phyloP scores from a whole-genome alignment of 2,329 filamentous ascomycete genomes.

The Xylaria arbuscula region DNA sequence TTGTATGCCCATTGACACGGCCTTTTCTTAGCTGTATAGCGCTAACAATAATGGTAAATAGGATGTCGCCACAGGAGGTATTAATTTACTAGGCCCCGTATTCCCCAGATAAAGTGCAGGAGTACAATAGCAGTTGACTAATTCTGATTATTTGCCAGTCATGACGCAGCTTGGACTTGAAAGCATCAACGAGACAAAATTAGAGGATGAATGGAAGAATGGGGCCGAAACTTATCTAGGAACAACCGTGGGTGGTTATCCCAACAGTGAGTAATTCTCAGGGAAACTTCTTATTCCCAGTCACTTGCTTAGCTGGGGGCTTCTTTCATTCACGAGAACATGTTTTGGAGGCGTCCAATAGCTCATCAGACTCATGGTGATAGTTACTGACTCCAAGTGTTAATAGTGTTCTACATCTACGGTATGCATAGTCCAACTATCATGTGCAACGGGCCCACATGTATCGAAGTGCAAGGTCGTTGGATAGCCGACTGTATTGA shows the following conservation, averaged over 20 bases:
- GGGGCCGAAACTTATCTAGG: slow-evolving; percentile 53
- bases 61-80: slow-evolving; percentile 53
- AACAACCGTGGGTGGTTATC: slow-evolving; percentile 56
- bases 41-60: slow-evolving; percentile 29
- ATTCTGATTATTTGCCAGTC: slow-evolving; percentile 41
- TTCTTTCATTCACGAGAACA: too few species aligned
- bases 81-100: background rate
- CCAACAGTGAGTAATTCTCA: too few species aligned
- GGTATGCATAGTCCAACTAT: slow-evolving; percentile 68
- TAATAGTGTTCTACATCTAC: slow-evolving; percentile 66
- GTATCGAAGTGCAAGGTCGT: slow-evolving; percentile 65
- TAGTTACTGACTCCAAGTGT: too few species aligned
- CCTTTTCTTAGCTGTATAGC: background rate
- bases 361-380: too few species aligned
- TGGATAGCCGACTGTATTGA: slow-evolving; percentile 65
- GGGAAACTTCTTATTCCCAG: too few species aligned
- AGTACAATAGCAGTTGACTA: background rate
- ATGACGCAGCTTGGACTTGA: slow-evolving; percentile 60
- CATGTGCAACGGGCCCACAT: slow-evolving; percentile 66
- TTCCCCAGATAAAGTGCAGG: background rate
- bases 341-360: too few species aligned
- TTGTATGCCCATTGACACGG: slow-evolving; percentile 47
- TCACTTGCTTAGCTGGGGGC: too few species aligned
- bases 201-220: slow-evolving; percentile 57
- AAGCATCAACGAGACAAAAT: slow-evolving; percentile 53